Evolutionary conservation across 345 rosid genomes (phyloP).

Genomic region (Pugionium dolabratum): DNA sequence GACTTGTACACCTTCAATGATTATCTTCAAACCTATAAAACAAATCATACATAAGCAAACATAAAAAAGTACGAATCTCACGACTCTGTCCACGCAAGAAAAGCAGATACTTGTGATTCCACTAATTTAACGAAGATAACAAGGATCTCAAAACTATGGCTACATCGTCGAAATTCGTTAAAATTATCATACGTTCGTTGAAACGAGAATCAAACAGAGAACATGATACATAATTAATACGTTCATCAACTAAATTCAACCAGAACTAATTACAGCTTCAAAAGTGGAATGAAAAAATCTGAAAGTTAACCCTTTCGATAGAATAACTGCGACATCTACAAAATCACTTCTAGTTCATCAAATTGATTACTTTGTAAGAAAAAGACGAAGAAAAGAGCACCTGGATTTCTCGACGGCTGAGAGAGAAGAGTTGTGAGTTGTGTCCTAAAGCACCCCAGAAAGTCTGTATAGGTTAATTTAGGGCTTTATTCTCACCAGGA

Average conservation of each 20-base stretch:
- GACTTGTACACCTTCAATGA: neutral
- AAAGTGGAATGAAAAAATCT: neutral
- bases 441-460: neutral
- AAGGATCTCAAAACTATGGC: neutral
- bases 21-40: neutral
- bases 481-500: neutral
- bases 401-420: conserved; percentile 1
- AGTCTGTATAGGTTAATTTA: neutral
- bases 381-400: conserved; percentile 1
- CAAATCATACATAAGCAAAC: neutral
- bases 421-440: neutral
- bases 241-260: neutral
- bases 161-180: neutral
- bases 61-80: neutral
- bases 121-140: neutral
- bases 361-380: neutral
- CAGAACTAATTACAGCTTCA: neutral
- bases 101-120: neutral
- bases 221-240: neutral
- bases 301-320: neutral
- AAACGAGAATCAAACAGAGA: neutral
- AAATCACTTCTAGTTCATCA: neutral
- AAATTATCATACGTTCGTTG: no score
- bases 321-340: neutral
- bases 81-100: neutral